phyloP scores from a whole-genome alignment of 768 basidiomycete species.

The Pisolithus tinctorius region DNA sequence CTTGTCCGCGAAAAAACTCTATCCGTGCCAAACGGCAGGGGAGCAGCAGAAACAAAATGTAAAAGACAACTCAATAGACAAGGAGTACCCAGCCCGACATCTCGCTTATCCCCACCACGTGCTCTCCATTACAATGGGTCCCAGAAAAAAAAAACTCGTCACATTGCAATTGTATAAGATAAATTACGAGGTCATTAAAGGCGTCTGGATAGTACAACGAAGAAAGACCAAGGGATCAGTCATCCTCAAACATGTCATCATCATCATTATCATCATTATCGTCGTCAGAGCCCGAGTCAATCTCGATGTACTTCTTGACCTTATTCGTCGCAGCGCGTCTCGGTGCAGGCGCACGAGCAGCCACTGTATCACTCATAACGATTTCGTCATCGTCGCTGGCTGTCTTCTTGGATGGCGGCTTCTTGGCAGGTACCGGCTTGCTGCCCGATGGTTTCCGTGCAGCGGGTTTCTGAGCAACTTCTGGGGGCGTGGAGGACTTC shows the following conservation, averaged over 20 bases:
- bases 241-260: constrained; percentile 42
- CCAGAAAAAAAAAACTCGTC: not conserved
- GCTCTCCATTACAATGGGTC: not conserved
- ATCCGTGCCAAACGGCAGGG: not conserved
- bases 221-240: constrained; percentile 20
- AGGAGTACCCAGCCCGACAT: not conserved
- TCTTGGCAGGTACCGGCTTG: constrained; percentile 54
- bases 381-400: constrained; percentile 41
- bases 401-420: constrained; percentile 32
- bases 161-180: not conserved
- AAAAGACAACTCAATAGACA: not conserved
- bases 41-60: not conserved
- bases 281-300: constrained; percentile 44
- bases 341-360: constrained; percentile 35
- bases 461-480: constrained; percentile 33
- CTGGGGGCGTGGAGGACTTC: constrained; percentile 25
- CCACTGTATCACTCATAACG: constrained; percentile 37
- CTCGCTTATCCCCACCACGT: constrained; percentile 12
- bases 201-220: not conserved
- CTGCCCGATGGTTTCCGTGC: constrained; percentile 50
- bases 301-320: constrained; percentile 59
- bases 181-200: not conserved
- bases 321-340: constrained; percentile 43
- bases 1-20: not conserved
- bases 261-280: constrained; percentile 26